Evolutionary conservation across 2,329 filamentous ascomycete species (phyloP).

Genomic region (Xylariaceae sp.): DNA sequence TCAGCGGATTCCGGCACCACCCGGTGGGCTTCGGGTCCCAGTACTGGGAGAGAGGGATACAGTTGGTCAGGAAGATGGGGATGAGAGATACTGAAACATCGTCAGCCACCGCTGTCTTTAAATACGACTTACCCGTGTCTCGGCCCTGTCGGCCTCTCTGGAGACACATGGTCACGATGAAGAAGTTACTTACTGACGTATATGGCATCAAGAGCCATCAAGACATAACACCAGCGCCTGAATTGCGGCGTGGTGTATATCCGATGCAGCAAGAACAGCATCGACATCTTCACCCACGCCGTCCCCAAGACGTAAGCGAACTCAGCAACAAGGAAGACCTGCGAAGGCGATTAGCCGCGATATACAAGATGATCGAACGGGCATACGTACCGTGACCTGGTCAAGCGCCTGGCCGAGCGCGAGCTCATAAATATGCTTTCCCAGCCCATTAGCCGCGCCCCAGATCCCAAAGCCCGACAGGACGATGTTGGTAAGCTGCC

Average conservation of each 20-base stretch:
- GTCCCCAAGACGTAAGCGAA: slow-evolving; percentile 31
- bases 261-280: slow-evolving; percentile 32
- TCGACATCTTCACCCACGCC: slow-evolving; percentile 32
- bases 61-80: slow-evolving; percentile 33
- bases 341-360: slow-evolving; percentile 5
- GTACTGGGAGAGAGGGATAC: slow-evolving; percentile 30
- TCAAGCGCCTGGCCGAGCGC: background rate
- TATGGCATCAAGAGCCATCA: slow-evolving; percentile 25
- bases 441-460: slow-evolving; percentile 27
- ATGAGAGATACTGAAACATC: slow-evolving; percentile 27
- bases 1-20: slow-evolving; percentile 36
- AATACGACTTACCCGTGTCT: background rate
- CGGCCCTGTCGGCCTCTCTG: background rate
- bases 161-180: background rate
- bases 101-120: slow-evolving; percentile 1
- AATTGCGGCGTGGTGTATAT: slow-evolving; percentile 31
- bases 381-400: slow-evolving; percentile 17
- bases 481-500: slow-evolving; percentile 13
- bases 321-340: slow-evolving; percentile 22
- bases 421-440: slow-evolving; percentile 20
- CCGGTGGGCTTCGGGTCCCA: slow-evolving; percentile 34
- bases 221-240: slow-evolving; percentile 25
- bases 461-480: slow-evolving; percentile 22
- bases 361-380: background rate
- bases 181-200: slow-evolving; percentile 23